Conservation (phyloP, 2,329 filamentous ascomycete species). For the Curvularia sp. region DNA sequence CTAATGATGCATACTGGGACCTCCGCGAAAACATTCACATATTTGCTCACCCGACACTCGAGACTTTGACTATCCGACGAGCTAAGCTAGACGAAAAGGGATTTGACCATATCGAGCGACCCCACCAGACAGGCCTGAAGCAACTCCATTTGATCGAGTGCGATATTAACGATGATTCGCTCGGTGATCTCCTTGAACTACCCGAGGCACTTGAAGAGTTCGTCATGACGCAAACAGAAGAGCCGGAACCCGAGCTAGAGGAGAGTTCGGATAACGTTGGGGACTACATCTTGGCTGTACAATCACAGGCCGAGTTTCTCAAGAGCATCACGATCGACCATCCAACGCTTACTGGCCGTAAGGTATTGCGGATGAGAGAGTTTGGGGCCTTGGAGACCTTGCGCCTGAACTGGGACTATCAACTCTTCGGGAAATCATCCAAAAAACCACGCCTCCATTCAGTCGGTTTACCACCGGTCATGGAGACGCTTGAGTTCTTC, state of each 20-base stretch:
- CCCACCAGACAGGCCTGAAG: slow-evolving; percentile 40
- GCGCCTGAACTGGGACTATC: slow-evolving; percentile 44
- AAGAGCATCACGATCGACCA: slow-evolving; percentile 43
- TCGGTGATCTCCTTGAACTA: slow-evolving; percentile 42
- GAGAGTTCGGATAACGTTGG: slow-evolving; percentile 44
- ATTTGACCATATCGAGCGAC: slow-evolving; percentile 42
- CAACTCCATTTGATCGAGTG: slow-evolving; percentile 42
- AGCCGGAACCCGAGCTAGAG: slow-evolving; percentile 42
- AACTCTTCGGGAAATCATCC: slow-evolving; percentile 43
- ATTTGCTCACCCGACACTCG: slow-evolving; percentile 43
- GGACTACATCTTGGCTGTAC: slow-evolving; percentile 42
- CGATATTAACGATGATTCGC: slow-evolving; percentile 45
- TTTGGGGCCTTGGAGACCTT: slow-evolving; percentile 37
- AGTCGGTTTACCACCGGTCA: slow-evolving; percentile 38
- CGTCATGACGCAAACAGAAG: slow-evolving; percentile 42
- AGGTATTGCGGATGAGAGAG: slow-evolving; percentile 40
- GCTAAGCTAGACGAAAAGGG: slow-evolving; percentile 43
- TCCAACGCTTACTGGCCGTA: slow-evolving; percentile 38
- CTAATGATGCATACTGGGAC: slow-evolving; percentile 45
- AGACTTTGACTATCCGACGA: slow-evolving; percentile 38
- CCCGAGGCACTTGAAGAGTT: slow-evolving; percentile 44
- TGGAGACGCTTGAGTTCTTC: slow-evolving; percentile 43
- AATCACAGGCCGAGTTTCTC: slow-evolving; percentile 39
- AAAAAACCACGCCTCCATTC: slow-evolving; percentile 44
- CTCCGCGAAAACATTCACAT: slow-evolving; percentile 47